Base-by-base conservation (phyloP, 2,329 filamentous ascomycete genomes). In the Botrytis fabae region DNA sequence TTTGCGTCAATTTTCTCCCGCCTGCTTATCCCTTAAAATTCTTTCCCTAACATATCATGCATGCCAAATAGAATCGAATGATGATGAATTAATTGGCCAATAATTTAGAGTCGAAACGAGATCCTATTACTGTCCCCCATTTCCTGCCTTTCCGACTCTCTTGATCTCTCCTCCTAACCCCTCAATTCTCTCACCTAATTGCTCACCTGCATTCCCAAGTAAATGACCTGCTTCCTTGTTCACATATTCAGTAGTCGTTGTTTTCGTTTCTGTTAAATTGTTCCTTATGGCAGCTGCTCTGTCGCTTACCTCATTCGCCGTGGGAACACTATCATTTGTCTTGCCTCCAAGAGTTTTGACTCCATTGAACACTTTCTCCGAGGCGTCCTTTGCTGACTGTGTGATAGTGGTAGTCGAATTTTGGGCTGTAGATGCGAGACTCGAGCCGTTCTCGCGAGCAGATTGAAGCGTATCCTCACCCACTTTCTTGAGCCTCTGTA, bases 201-300 rank as follows among this genome's bases (percentile, higher is more conserved):
- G 71, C 65, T 79, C 78, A 40, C 77, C 75, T 25, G 78, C 78
- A 76, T 79, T 79, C 1, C 77, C 79, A n/a, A 79, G 48, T 20
- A 80, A n/a, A 73, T 79, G 76, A 1, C 77, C 78, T 3, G 77
- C 78, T 28, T 79, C 75, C 68, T 78, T 75, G 12, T 72, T 77
- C 7, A 71, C 73, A 32, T 73, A 72, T 32, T 78, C 76, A 44
- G 76, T 70, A 16, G 73, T 75, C 16, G 38, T 64, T 54, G 73
- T 76, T 48, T 73, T 65, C 1, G 51, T 70, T 60, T 78, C 74
- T 1, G 65, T 71, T 3, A 75, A 65, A 74, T 76, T 78, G 62
- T 42, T 72, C 48, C 68, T 73, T 12, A 59, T 42, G 20, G 51
- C 70, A 25, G 72, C 70, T 7, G 73, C 75, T 16, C 68, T 71